Evolutionary conservation across 352 stramenopile genomes (phyloP).

Genomic region (Pythium insidiosum): DNA sequence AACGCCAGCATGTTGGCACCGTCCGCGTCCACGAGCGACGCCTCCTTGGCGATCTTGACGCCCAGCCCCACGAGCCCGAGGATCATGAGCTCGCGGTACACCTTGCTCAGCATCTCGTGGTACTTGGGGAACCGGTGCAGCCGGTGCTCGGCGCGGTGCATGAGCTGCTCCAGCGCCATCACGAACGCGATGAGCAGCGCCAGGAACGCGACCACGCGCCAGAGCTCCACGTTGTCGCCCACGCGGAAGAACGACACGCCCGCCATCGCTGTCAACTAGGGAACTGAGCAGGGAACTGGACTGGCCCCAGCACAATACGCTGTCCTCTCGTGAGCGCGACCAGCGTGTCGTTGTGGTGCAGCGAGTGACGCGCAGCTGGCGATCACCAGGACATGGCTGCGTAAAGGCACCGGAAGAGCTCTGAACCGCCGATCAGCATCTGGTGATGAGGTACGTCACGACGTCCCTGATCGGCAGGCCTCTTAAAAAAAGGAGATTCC

Average conservation of each 20-base stretch:
- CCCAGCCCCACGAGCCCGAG: slow-evolving; percentile 22
- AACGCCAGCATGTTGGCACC: slow-evolving; percentile 15
- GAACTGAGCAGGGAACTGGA: too few species aligned
- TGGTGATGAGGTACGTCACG: too few species aligned
- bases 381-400: too few species aligned
- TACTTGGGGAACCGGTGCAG: slow-evolving; percentile 22
- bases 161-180: slow-evolving; percentile 13
- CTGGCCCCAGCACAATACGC: too few species aligned
- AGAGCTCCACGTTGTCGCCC: slow-evolving; percentile 42
- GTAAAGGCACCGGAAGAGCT: too few species aligned
- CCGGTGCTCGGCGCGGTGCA: slow-evolving; percentile 14
- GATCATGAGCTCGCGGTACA: slow-evolving; percentile 24
- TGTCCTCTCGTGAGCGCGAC: too few species aligned
- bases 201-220: slow-evolving; percentile 36
- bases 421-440: too few species aligned
- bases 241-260: slow-evolving; percentile 36
- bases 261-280: neutral
- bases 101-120: slow-evolving; percentile 21
- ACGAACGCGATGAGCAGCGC: slow-evolving; percentile 30
- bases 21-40: slow-evolving; percentile 4
- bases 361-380: too few species aligned
- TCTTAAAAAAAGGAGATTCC: too few species aligned
- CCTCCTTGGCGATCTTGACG: slow-evolving; percentile 15
- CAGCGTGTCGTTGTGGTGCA: too few species aligned
- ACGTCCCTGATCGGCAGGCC: too few species aligned